Base-by-base conservation (phyloP, 179 eudicot genomes). In the Dionaea muscipula region DNA sequence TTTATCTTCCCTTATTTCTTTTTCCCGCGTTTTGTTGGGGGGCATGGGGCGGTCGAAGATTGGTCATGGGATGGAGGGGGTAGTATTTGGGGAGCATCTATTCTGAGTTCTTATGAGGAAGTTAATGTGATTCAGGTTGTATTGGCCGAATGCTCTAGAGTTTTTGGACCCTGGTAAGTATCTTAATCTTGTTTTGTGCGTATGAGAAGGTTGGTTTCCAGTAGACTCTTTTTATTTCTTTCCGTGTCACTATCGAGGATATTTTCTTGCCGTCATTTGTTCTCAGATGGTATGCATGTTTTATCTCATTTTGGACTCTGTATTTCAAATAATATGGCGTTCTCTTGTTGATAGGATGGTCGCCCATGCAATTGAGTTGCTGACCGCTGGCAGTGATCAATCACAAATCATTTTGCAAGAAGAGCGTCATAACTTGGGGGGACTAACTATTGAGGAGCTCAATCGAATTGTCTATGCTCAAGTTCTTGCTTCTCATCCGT, bases 91-190 rank as follows among this genome's bases (percentile, higher is more conserved):
- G 19, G 48, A 10, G 22, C 43, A 2, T 26, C 21, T 49, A 13
- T 17, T 24, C 2, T 27, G 12, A 26, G 14, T 15, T 23, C 27
- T 45, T 27, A 8, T 28, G 2, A 21, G 22, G 33, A 23, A 18
- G 27, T 53, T 36, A 33, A 62, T 28, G 43, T 66, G 62, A 15
- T 71, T 68, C 82, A 91, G 98, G 98, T 87, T 63, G 86, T 91
- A 33, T 65, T 91, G 53, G 91, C 89, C 19, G 98, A 84, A 66
- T 87, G 98, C 71, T 84, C 94, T 45, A 84, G 70, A 74, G 82
- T 86, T 65, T 91, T 84, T 79, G 98, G 93, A 55, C 94, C 96
- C 47, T 91, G 98, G 98, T 91, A 76, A 79, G 86, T 64, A 51
- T 26, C 56, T 54, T 35, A 38, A 7, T 20, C 11, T 50, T 48